Evolutionary conservation across 106 monocot species (phyloP).

Genomic region (Dioscorea alata): DNA sequence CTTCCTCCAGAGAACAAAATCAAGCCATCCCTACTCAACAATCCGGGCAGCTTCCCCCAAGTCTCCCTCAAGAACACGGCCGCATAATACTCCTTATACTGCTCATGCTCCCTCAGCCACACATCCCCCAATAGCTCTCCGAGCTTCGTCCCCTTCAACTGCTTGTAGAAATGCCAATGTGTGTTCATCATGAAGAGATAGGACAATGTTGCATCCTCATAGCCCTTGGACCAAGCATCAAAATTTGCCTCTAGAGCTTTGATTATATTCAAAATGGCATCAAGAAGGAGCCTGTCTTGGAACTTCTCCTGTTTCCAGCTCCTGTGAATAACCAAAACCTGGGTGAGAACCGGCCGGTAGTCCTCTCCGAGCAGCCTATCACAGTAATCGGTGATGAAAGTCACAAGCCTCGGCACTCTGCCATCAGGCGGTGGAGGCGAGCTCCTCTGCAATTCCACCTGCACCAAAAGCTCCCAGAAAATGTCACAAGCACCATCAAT

Average conservation of each 20-base stretch:
- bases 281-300: conserved; percentile 49
- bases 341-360: conserved; percentile 54
- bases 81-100: conserved; percentile 70
- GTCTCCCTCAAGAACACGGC: conserved; percentile 58
- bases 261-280: conserved; percentile 58
- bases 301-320: conserved; percentile 76
- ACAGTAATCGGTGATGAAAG: conserved; percentile 76
- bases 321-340: conserved; percentile 62
- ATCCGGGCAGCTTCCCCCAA: conserved; percentile 64
- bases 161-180: conserved; percentile 79
- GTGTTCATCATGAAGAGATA: conserved; percentile 84
- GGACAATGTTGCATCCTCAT: conserved; percentile 48
- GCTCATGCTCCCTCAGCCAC: conserved; percentile 71
- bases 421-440: conserved; percentile 58
- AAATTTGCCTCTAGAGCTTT: conserved; percentile 76
- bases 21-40: conserved; percentile 74
- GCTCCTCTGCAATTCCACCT: conserved; percentile 76
- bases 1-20: conserved; percentile 84
- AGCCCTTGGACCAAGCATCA: conserved; percentile 65
- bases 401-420: conserved; percentile 62
- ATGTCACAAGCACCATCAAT: conserved; percentile 86
- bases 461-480: conserved; percentile 83
- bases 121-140: conserved; percentile 66
- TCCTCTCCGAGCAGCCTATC: conserved; percentile 66
- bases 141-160: conserved; percentile 55